Evolutionary conservation across 1,284 basidiomycete genomes (phyloP).

Genomic region (Ceratobasidium sp.): DNA sequence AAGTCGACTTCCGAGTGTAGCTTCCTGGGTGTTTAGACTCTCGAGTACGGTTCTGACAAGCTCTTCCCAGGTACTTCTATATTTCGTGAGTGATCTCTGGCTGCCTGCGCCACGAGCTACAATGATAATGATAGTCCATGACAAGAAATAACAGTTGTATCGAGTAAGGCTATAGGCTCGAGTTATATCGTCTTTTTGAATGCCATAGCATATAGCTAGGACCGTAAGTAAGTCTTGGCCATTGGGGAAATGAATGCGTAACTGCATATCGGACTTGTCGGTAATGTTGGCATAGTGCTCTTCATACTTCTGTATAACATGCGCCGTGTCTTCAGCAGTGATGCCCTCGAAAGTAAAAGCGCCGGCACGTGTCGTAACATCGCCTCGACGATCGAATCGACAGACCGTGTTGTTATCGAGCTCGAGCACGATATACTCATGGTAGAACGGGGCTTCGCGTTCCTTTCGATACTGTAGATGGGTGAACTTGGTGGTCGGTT

Average conservation of each 20-base stretch:
- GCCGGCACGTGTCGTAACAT: neutral
- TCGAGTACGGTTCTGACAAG: constrained; percentile 9
- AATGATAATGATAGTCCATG: constrained; percentile 18
- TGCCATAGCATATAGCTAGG: constrained; percentile 19
- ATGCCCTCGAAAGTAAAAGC: constrained; percentile 16
- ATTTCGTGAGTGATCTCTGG: constrained; percentile 10
- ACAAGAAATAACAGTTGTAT: constrained; percentile 40
- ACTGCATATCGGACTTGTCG: neutral
- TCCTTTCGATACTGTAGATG: constrained; percentile 35
- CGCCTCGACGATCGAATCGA: constrained; percentile 36
- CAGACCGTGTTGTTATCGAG: constrained; percentile 22
- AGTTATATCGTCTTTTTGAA: constrained; percentile 7
- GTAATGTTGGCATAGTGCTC: neutral
- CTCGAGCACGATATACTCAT: constrained; percentile 24
- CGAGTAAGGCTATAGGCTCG: constrained; percentile 15
- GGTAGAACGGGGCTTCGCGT: constrained; percentile 12
- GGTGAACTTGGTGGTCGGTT: constrained; percentile 22
- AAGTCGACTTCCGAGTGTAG: neutral
- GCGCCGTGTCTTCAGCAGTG: constrained; percentile 29
- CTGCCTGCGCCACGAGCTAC: neutral
- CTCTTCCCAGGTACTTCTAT: constrained; percentile 6
- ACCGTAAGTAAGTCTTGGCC: constrained; percentile 14
- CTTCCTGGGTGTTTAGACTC: neutral
- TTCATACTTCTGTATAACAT: constrained; percentile 14
- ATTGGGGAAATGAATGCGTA: constrained; percentile 5